Evolutionary conservation across 2,329 filamentous ascomycete species (phyloP).

Genomic region (Aureobasidium musti): DNA sequence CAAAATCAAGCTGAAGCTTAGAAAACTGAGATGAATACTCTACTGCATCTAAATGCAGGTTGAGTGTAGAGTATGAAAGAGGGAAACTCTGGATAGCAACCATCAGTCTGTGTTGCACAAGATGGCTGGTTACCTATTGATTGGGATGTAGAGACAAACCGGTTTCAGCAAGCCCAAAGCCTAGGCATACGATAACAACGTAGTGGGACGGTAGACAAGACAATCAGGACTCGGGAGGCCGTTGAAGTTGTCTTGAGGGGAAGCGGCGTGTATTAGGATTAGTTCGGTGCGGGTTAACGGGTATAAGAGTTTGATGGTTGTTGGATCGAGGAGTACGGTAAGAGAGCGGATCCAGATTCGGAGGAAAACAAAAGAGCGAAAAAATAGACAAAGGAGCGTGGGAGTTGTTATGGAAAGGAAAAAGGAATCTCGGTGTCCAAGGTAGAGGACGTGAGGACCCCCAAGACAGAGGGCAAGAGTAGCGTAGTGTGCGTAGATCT

Average conservation of each 20-base stretch:
- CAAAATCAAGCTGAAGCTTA: constrained; percentile 11
- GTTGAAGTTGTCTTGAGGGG: constrained; percentile 28
- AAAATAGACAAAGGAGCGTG: constrained; percentile 28
- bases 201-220: background rate
- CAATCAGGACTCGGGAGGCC: constrained; percentile 14
- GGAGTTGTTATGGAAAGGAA: constrained; percentile 17
- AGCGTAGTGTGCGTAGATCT: constrained; percentile 20
- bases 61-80: constrained; percentile 15
- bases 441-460: constrained; percentile 11
- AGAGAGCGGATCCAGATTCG: constrained; percentile 20
- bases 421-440: constrained; percentile 25
- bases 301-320: constrained; percentile 18
- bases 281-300: constrained; percentile 27
- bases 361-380: constrained; percentile 25
- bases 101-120: constrained; percentile 24
- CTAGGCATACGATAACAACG: constrained; percentile 24
- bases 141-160: constrained; percentile 22
- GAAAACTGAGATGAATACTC: constrained; percentile 16
- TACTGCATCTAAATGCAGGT: constrained; percentile 27
- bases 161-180: constrained; percentile 20
- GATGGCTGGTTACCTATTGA: background rate
- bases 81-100: background rate
- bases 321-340: constrained; percentile 26
- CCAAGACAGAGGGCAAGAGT: constrained; percentile 13
- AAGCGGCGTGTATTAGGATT: constrained; percentile 29